These are phyloP conservation scores for Pugionium dolabratum DNA, from an alignment of 345 rosid genomes.

Conservation along the genomic window DNA sequence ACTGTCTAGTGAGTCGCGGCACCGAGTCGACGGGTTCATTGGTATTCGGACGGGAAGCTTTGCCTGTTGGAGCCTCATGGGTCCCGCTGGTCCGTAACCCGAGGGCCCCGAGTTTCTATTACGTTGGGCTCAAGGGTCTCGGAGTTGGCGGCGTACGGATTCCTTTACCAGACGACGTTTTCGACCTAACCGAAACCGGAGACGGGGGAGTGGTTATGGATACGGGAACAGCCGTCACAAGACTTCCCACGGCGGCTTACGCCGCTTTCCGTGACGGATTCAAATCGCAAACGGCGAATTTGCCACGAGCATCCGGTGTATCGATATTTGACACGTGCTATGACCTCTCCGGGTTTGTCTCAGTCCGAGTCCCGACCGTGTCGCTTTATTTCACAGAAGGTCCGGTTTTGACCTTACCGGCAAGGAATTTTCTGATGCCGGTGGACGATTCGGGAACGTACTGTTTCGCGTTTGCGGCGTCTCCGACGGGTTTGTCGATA, in stretches of 20 bases:
- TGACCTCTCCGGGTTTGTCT: conserved; percentile 62
- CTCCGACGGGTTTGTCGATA: conserved; percentile 74
- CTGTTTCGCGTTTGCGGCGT: conserved; percentile 87
- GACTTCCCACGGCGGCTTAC: conserved; percentile 73
- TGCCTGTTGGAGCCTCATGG: conserved; percentile 95
- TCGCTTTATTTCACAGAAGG: conserved; percentile 85
- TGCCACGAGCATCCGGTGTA: conserved; percentile 71
- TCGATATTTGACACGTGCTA: conserved; percentile 96
- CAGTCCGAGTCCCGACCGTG: conserved; percentile 88
- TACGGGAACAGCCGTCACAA: conserved; percentile 92
- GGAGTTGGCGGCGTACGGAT: conserved; percentile 73
- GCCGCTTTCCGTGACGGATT: conserved; percentile 71
- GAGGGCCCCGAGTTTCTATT: conserved; percentile 75
- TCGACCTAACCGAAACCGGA: conserved; percentile 56
- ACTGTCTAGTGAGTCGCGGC: conserved; percentile 82
- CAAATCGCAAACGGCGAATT: conserved; percentile 60
- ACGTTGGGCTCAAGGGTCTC: conserved; percentile 73
- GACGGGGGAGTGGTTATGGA: conserved; percentile 96
- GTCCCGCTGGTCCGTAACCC: conserved; percentile 81
- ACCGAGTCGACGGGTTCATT: conserved; percentile 66
- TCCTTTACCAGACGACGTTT: conserved; percentile 58
- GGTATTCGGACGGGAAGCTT: conserved; percentile 72
- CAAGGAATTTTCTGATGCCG: conserved; percentile 82
- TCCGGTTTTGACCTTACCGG: conserved; percentile 81
- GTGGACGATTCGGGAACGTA: conserved; percentile 83